Base-by-base conservation (phyloP, 2,329 filamentous ascomycete genomes). In the Ambrosiella cleistominuta region DNA sequence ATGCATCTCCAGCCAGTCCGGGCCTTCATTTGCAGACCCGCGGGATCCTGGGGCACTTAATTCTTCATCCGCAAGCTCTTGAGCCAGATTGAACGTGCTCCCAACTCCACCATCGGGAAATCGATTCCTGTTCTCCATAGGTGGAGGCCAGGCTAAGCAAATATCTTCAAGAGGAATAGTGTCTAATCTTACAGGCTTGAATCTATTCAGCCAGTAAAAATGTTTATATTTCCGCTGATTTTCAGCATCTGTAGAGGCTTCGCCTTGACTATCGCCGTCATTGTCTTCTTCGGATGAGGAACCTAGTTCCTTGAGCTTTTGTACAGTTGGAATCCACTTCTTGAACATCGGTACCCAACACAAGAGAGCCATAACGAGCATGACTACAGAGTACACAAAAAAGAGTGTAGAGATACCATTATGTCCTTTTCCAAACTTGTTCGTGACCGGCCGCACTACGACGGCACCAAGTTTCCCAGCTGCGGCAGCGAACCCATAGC, bases 401-500 rank as follows among this genome's bases (percentile, higher is more conserved):
- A 59, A 56, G 2, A 59, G 53, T 15, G 17, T 59, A 39, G 57
- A 59, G 4, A 59, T 42, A 8, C 54, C 57, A 15, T 50, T 36
- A 42, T 59, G 57, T 2, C 53, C 47, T 17, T 56, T 56, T 38
- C 44, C 57, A 56, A 59, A 59, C 17, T 59, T 59, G 5, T 52
- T 56, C 1, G 57, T 60, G 13, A 60, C 17, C 13, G 60, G 54
- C 13, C 65, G 63, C 13, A 65, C 62, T 5, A 65, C 53, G 7
- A 68, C 62, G 5, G 67, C 66, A 6, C 66, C 67, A 7, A 66
- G 44, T 57, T 68, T 68, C 0, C 67, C 67, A 0, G 61, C 56
- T 4, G 66, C 66, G 7, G 66, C 66, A 2, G 66, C 63, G 36
- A 68, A 60, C 7, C 67, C 67, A 53, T 67, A 66, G 51, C 66